Conservation (phyloP, 768 basidiomycete species). For the Tulasnella sp. region DNA sequence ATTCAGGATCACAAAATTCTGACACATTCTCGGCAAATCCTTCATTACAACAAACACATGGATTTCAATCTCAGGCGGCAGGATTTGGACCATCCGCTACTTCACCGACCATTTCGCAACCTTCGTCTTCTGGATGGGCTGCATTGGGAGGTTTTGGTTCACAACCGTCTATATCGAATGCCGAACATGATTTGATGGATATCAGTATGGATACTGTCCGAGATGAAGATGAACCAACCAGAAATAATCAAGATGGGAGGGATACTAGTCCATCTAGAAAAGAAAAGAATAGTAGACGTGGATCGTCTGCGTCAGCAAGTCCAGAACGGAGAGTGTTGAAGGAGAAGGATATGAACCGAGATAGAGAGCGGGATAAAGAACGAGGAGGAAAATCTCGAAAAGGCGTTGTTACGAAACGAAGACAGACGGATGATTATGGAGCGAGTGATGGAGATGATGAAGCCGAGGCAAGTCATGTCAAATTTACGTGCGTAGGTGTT, state of each 20-base stretch:
- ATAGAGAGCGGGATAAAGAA: background rate
- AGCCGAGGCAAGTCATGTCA: constrained; percentile 34
- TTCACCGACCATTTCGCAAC: too few relatives aligned
- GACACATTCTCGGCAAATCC: too few relatives aligned
- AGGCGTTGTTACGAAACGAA: too few relatives aligned
- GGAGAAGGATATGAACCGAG: constrained; percentile 27
- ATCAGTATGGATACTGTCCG: constrained; percentile 32
- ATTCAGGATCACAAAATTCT: constrained; percentile 18
- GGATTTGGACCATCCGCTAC: too few relatives aligned
- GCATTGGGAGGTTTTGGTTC: too few relatives aligned
- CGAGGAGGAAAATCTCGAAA: too few relatives aligned
- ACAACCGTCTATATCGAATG: too few relatives aligned
- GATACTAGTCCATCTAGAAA: background rate
- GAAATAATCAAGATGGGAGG: background rate
- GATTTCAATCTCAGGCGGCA: too few relatives aligned
- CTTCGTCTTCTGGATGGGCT: too few relatives aligned
- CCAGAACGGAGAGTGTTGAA: background rate
- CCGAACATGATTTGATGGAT: constrained; percentile 23
- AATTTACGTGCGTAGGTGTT: constrained; percentile 30
- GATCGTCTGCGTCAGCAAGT: background rate
- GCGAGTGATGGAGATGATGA: constrained; percentile 23
- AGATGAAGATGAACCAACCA: constrained; percentile 37
- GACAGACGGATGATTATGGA: constrained; percentile 7
- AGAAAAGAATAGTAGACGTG: background rate
- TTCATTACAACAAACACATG: too few relatives aligned